phyloP scores from a whole-genome alignment of 768 basidiomycete species.

The Porpolomopsis calyptriformis region DNA sequence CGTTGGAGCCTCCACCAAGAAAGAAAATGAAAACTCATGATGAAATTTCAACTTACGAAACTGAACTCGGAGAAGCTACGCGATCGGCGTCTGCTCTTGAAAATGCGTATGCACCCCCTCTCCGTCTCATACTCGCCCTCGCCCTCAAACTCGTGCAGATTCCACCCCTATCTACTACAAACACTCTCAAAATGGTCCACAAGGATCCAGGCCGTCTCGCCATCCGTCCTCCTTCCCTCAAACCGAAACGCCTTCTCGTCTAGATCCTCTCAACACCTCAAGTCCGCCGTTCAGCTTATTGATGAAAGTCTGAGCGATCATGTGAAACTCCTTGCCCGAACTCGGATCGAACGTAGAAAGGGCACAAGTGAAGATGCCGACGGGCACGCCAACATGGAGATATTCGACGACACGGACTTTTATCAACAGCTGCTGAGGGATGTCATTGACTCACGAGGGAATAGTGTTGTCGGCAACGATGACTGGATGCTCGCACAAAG shows the following conservation, averaged over 20 bases:
- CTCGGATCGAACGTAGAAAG: conserved; percentile 46
- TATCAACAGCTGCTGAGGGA: conserved; percentile 89
- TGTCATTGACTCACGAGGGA: conserved; percentile 65
- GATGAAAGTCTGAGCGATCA: conserved; percentile 60
- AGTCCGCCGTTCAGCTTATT: conserved; percentile 64
- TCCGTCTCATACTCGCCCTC: not conserved
- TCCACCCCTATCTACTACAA: conserved; percentile 60
- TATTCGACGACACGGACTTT: conserved; percentile 87
- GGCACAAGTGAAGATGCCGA: conserved; percentile 23
- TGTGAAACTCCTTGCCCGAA: conserved; percentile 50
- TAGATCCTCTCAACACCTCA: conserved; percentile 42
- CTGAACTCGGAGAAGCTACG: conserved; percentile 35
- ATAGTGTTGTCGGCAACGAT: conserved; percentile 31
- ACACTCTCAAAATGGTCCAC: conserved; percentile 91
- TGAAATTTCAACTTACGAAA: conserved; percentile 20
- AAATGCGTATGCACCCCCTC: conserved; percentile 32
- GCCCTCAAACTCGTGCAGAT: conserved; percentile 28
- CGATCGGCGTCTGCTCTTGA: conserved; percentile 37
- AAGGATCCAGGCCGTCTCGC: conserved; percentile 89
- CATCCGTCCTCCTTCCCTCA: conserved; percentile 59
- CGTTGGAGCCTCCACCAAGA: conserved; percentile 36
- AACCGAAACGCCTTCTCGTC: conserved; percentile 60
- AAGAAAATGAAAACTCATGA: conserved; percentile 44
- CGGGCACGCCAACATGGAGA: conserved; percentile 30
- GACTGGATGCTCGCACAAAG: conserved; percentile 60